These are phyloP conservation scores for Rhizodiscina lignyota DNA, from an alignment of 495 filamentous ascomycete genomes.

Conservation along the genomic window DNA sequence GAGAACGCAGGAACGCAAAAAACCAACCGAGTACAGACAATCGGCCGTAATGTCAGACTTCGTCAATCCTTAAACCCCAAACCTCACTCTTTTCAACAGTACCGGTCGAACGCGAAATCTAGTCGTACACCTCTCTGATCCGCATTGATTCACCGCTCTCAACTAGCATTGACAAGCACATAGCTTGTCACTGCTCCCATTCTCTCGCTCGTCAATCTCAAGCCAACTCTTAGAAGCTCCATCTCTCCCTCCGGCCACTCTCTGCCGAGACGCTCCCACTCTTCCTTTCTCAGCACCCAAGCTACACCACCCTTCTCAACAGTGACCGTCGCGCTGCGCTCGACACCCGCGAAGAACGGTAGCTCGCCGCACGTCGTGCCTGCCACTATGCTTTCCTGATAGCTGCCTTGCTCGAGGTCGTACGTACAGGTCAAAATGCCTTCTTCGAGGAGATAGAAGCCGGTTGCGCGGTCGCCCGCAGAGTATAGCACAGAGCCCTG, in stretches of 20 bases:
- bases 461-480: conserved; percentile 31
- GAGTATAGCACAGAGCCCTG: conserved; percentile 60
- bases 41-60: no score
- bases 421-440: conserved; percentile 85
- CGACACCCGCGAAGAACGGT: conserved; percentile 85
- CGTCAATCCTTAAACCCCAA: no score
- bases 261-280: conserved; percentile 55
- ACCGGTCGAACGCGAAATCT: no score
- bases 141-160: no score
- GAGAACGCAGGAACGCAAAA: no score
- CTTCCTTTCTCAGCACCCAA: conserved; percentile 57
- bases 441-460: conserved; percentile 81
- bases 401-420: conserved; percentile 70
- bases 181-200: conserved; percentile 79
- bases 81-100: no score
- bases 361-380: conserved; percentile 92
- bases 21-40: no score
- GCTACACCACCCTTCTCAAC: conserved; percentile 66
- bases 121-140: no score
- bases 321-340: conserved; percentile 68
- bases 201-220: conserved; percentile 79
- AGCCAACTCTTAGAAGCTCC: conserved; percentile 65
- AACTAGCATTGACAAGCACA: no score
- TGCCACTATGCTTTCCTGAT: conserved; percentile 82
- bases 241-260: conserved; percentile 57